Base-by-base conservation (phyloP, 1,284 basidiomycete genomes). In the Trametes sp. region DNA sequence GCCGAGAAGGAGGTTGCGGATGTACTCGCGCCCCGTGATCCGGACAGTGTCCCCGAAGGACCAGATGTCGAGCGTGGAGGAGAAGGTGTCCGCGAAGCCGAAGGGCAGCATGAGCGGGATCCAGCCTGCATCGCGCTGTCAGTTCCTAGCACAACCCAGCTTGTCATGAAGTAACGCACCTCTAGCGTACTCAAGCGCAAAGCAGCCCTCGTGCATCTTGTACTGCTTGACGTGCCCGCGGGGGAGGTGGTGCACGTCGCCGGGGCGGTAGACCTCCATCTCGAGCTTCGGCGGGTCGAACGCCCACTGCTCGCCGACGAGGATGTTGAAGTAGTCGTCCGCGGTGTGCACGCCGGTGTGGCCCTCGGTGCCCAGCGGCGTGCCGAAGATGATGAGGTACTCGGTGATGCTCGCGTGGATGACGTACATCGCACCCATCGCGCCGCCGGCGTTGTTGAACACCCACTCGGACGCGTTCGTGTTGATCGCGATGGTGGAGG, bases 351-450 rank as follows among this genome's bases (percentile, higher is more conserved):
- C 72, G 4, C 97, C 97, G 6, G 90, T 88, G 77, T 99, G 98
- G 5, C 97, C 97, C 78, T 99, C 97, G 2, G 97, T 99, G 14
- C 97, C 97, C 9, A 98, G 82, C 0, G 96, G 95, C 0, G 95
- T 96, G 4, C 97, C 97, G 71, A 99, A 99, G 73, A 99, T 92
- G 74, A 94, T 93, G 73, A 97, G 87, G 81, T 96, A 94, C 82
- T 97, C 95, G 9, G 95, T 96, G 71, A 98, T 90, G 77, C 87
- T 92, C 19, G 96, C 94, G 74, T 98, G 96, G 68, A 99, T 93
- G 78, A 98, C 86, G 78, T 95, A 98, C 97, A 99, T 98, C 48
- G 90, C 89, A 48, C 94, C 97, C 97, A 98, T 99, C 0, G 98
- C 97, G 57, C 98, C 97, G 21, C 96, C 97, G 0, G 97, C 97